Conservation (phyloP, 169 alveolate species). For the Plasmodium adleri region DNA sequence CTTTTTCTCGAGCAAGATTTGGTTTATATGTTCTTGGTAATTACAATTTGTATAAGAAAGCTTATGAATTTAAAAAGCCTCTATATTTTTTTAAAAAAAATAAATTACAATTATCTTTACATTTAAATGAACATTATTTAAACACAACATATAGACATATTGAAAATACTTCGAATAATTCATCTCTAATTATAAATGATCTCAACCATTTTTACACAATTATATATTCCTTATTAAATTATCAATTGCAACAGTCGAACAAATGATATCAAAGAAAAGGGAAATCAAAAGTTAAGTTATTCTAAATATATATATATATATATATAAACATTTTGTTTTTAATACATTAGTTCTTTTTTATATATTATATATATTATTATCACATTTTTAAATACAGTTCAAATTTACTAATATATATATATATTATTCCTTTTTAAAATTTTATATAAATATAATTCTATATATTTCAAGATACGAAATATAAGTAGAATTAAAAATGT, state of each 20-base stretch:
- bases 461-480: too few relatives aligned
- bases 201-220: constrained; percentile 57
- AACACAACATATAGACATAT: constrained; percentile 26
- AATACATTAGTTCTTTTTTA: too few relatives aligned
- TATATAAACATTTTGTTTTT: neutral
- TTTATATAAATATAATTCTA: too few relatives aligned
- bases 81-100: constrained; percentile 58
- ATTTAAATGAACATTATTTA: constrained; percentile 44
- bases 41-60: constrained; percentile 73
- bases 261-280: neutral
- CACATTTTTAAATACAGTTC: too few relatives aligned
- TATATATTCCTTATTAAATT: constrained; percentile 50
- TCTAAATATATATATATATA: constrained; percentile 9
- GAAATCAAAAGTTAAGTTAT: neutral
- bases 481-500: too few relatives aligned
- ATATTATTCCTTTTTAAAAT: too few relatives aligned
- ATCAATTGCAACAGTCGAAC: constrained; percentile 15
- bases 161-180: neutral
- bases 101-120: constrained; percentile 50
- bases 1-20: constrained; percentile 94
- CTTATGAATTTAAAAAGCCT: constrained; percentile 75
- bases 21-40: constrained; percentile 92
- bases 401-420: too few relatives aligned
- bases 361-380: too few relatives aligned
- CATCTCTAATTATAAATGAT: constrained; percentile 43